phyloP scores from a whole-genome alignment of 495 filamentous ascomycete species.

The Podospora comata region DNA sequence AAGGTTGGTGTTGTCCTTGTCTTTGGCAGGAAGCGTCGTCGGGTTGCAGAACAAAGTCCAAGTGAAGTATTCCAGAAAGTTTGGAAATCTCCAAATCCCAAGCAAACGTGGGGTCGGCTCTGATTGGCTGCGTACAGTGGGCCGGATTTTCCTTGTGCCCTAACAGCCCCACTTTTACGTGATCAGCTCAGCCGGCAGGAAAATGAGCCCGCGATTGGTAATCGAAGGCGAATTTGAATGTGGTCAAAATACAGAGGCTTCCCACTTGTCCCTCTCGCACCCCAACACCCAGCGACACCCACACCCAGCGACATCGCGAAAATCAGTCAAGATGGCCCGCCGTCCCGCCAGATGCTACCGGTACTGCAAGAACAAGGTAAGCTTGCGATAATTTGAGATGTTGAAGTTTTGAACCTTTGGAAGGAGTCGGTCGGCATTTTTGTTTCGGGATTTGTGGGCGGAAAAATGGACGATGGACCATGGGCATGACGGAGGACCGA shows the following conservation, averaged over 20 bases:
- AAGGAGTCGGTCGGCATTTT: neutral
- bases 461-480: constrained; percentile 7
- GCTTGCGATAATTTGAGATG: constrained; percentile 33
- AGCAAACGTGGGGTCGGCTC: constrained; percentile 18
- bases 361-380: constrained; percentile 99
- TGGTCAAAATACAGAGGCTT: constrained; percentile 35
- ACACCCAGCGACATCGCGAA: constrained; percentile 44
- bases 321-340: constrained; percentile 88
- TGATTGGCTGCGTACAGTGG: constrained; percentile 27
- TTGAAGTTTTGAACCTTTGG: constrained; percentile 5
- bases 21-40: constrained; percentile 22
- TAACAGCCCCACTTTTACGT: constrained; percentile 39
- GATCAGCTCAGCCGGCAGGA: constrained; percentile 16
- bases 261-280: constrained; percentile 32
- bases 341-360: constrained; percentile 99
- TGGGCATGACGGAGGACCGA: neutral
- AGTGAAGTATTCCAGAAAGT: constrained; percentile 27
- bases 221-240: constrained; percentile 41
- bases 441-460: constrained; percentile 7
- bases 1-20: constrained; percentile 24
- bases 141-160: constrained; percentile 35
- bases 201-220: constrained; percentile 35
- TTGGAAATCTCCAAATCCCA: constrained; percentile 11
- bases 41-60: constrained; percentile 19
- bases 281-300: constrained; percentile 39